These are phyloP conservation scores for Xylaria digitata DNA, from an alignment of 2,329 filamentous ascomycete genomes.

Conservation along the genomic window DNA sequence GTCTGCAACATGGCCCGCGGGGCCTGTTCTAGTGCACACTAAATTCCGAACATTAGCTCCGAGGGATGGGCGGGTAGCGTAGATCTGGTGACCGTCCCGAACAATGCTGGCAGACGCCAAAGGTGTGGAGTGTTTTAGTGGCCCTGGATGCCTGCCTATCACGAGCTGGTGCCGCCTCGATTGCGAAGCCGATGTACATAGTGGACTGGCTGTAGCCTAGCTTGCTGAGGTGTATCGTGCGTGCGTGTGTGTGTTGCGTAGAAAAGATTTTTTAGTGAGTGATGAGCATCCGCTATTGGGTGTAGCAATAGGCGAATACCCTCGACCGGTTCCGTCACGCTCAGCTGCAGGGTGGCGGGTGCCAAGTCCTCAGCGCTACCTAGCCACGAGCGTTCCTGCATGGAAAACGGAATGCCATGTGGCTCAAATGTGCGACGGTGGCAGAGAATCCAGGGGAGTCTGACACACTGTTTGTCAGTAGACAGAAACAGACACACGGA, in stretches of 20 bases:
- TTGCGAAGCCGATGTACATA: not conserved
- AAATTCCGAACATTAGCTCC: conserved; percentile 2
- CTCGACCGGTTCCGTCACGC: not conserved
- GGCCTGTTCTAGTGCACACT: not conserved
- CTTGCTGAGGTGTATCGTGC: not conserved
- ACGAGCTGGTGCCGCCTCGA: not conserved
- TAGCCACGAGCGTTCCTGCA: conserved; percentile 36
- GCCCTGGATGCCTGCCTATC: not conserved
- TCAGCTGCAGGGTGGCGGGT: conserved; percentile 16
- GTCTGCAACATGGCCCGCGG: not conserved
- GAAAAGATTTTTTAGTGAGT: not conserved
- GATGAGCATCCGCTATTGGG: conserved; percentile 1
- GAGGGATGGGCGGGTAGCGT: conserved; percentile 15
- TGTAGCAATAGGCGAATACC: conserved; percentile 5
- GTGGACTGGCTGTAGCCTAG: not conserved
- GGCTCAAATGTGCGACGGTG: conserved; percentile 32
- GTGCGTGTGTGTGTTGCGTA: not conserved
- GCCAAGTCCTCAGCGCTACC: conserved; percentile 29
- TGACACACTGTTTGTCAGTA: conserved; percentile 7
- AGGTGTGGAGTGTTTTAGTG: conserved; percentile 7
- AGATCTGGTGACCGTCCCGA: conserved; percentile 19
- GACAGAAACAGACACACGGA: not conserved
- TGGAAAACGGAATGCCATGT: conserved; percentile 37
- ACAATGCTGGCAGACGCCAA: not conserved
- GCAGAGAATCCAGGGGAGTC: conserved; percentile 27